phyloP scores from a whole-genome alignment of 495 filamentous ascomycete genomes.

The Talaromyces stipitatus region DNA sequence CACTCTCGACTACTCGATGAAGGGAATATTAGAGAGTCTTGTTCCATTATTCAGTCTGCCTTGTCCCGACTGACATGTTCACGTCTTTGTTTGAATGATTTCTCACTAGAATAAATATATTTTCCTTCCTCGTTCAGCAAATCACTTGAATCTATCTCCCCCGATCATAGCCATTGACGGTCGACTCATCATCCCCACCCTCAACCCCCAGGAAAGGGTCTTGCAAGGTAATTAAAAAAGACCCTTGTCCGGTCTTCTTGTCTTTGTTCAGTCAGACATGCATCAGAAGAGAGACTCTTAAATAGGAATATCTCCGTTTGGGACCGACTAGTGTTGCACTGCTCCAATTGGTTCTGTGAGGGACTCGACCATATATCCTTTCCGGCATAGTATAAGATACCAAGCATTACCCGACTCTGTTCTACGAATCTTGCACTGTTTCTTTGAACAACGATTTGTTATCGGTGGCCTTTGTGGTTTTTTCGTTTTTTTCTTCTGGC shows the following conservation, averaged over 20 bases:
- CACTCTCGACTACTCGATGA: not conserved
- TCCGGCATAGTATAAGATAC: conserved; percentile 2
- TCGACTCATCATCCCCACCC: conserved; percentile 2
- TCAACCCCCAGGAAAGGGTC: not conserved
- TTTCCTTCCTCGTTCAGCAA: not conserved
- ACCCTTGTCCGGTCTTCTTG: conserved; percentile 1
- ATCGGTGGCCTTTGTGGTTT: not conserved
- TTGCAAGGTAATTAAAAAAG: conserved; percentile 3
- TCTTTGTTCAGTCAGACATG: not conserved
- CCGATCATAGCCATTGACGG: not conserved
- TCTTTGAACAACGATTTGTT: not conserved
- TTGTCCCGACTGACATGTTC: not conserved
- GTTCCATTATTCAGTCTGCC: conserved; percentile 2
- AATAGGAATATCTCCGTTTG: not conserved
- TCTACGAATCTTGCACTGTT: not conserved
- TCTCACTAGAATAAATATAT: not conserved
- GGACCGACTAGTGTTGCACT: not conserved
- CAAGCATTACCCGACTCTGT: not conserved
- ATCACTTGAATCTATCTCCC: not conserved
- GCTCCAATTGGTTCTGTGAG: not conserved
- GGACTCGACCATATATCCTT: conserved; percentile 1
- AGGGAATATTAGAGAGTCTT: not conserved
- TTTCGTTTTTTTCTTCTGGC: not conserved
- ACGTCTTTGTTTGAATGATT: conserved; percentile 1
- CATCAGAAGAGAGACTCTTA: not conserved